These are phyloP conservation scores for Beverwykella pulmonaria DNA, from an alignment of 495 filamentous ascomycete genomes.

Conservation along the genomic window DNA sequence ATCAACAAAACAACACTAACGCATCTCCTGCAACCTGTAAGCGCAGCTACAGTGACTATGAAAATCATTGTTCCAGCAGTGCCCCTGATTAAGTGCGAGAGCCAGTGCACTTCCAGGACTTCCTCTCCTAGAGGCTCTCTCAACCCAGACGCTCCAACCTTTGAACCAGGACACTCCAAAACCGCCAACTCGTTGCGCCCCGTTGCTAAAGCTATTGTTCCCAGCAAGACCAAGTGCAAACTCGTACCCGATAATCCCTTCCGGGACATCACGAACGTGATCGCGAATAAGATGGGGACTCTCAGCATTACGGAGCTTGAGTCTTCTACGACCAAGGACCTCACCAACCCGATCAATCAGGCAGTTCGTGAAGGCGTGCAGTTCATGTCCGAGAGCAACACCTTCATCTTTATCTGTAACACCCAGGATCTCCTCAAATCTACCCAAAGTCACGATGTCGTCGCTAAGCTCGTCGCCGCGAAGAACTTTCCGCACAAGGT, in stretches of 20 bases:
- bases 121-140: neutral
- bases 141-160: neutral
- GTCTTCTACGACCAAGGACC: neutral
- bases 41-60: neutral
- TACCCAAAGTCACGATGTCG: neutral
- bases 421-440: conserved; percentile 6
- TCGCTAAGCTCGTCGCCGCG: neutral
- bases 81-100: neutral
- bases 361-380: neutral
- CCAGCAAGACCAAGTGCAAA: neutral
- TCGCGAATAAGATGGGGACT: neutral
- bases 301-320: neutral
- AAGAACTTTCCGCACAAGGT: neutral
- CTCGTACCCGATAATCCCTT: neutral
- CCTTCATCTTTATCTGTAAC: conserved; percentile 2
- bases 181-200: neutral
- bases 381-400: neutral
- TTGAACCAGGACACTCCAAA: neutral
- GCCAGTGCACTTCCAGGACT: neutral
- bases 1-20: neutral
- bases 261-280: neutral
- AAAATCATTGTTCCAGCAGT: neutral
- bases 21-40: neutral
- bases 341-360: neutral
- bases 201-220: neutral